Evolutionary conservation across 768 basidiomycete species (phyloP).

Genomic region (Naganishia antarctica): DNA sequence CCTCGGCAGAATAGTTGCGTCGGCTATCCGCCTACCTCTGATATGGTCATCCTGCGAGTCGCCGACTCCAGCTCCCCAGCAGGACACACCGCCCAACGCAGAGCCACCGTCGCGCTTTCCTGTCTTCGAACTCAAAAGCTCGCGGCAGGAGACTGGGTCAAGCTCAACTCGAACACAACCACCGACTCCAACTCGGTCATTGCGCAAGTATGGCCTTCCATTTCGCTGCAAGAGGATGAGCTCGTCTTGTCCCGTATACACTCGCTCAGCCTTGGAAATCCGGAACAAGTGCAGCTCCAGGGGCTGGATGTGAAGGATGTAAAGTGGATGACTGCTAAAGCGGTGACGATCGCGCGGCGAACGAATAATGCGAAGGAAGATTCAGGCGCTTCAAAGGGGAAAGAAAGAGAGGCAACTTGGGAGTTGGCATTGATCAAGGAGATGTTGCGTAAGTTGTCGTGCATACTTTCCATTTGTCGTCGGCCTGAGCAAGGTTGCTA

Average conservation of each 20-base stretch:
- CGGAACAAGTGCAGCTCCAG: not conserved
- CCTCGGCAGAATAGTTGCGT: too few species aligned
- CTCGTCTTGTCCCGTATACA: conserved; percentile 2
- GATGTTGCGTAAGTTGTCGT: conserved; percentile 11
- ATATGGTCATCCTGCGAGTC: conserved; percentile 4
- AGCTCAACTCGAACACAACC: not conserved
- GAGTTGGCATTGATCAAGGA: conserved; percentile 38
- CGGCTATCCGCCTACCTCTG: too few species aligned
- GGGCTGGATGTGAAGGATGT: conserved; percentile 5
- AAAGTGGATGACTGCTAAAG: conserved; percentile 23
- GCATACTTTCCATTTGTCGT: too few species aligned
- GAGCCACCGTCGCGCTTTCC: conserved; percentile 4
- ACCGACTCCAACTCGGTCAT: not conserved
- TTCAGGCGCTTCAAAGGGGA: conserved; percentile 4
- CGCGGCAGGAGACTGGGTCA: conserved; percentile 16
- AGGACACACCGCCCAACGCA: not conserved
- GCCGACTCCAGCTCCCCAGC: not conserved
- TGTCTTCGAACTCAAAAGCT: not conserved
- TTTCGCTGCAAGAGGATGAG: conserved; percentile 3
- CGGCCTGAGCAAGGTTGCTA: too few species aligned
- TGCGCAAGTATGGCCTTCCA: conserved; percentile 3
- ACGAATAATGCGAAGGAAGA: not conserved
- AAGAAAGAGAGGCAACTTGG: conserved; percentile 38
- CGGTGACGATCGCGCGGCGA: not conserved
- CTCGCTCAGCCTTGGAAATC: conserved; percentile 1